A percentile compares a stretch with the other conserved stretches of the same genome.
Conservation (phyloP, 306 rosid species). For the Crotalaria pallida region DNA sequence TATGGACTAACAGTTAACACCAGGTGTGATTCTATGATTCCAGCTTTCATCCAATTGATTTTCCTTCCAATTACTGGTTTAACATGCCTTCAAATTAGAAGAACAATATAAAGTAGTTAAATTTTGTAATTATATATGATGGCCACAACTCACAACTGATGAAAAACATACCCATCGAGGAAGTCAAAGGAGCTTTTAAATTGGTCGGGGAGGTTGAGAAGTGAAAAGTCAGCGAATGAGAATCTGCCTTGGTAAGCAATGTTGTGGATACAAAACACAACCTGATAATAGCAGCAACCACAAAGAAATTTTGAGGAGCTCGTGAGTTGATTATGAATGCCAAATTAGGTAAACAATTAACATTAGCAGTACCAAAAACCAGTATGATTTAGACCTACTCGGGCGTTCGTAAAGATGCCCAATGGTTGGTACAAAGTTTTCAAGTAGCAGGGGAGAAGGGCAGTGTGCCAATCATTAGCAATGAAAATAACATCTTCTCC, state of each 20-base stretch:
- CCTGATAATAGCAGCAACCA: conserved; percentile 35
- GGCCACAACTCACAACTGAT: not conserved
- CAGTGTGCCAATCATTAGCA: conserved; percentile 87
- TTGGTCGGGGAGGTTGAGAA: conserved; percentile 57
- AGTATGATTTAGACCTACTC: conserved; percentile 36
- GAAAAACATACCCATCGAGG: conserved; percentile 60
- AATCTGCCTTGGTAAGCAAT: conserved; percentile 90
- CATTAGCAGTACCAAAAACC: not conserved
- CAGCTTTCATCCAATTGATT: conserved; percentile 81
- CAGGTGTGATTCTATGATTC: conserved; percentile 48
- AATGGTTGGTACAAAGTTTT: conserved; percentile 46
- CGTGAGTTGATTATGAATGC: not conserved
- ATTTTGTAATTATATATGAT: not conserved
- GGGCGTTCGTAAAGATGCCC: conserved; percentile 55
- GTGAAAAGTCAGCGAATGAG: conserved; percentile 41
- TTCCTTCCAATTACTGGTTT: conserved; percentile 68
- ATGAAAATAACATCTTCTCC: conserved; percentile 73
- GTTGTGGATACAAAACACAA: conserved; percentile 73
- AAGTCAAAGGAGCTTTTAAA: conserved; percentile 72
- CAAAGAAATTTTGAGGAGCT: not conserved
- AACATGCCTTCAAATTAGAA: conserved; percentile 43
- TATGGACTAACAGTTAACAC: conserved; percentile 76
- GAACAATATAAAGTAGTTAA: not conserved
- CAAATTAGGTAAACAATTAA: not conserved
- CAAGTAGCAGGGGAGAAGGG: conserved; percentile 65